Conservation (phyloP, 1,284 basidiomycete genomes). For the Moesziomyces parantarcticus region DNA sequence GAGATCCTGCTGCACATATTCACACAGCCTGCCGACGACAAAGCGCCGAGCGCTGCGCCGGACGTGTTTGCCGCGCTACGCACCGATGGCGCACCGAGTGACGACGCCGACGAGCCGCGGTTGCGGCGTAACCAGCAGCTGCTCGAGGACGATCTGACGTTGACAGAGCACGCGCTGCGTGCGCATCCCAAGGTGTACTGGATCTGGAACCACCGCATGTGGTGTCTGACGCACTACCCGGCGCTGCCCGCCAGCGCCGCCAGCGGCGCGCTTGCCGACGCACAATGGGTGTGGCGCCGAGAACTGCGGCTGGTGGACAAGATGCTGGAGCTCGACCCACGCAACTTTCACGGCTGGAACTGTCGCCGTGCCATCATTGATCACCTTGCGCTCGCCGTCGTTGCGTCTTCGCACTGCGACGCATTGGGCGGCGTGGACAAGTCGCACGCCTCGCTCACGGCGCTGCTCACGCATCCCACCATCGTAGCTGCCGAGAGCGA, state of each 20-base stretch:
- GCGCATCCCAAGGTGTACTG: conserved; percentile 67
- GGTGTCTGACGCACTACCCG: conserved; percentile 57
- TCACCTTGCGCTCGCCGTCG: conserved; percentile 40
- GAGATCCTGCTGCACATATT: conserved; percentile 53
- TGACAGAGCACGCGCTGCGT: conserved; percentile 61
- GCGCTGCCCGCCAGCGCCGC: background rate
- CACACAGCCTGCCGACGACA: background rate
- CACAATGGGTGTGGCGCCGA: conserved; percentile 49
- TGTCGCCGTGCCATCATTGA: conserved; percentile 59
- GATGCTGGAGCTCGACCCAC: conserved; percentile 64
- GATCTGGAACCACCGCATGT: conserved; percentile 67
- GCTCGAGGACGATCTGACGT: conserved; percentile 56
- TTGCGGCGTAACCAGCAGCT: conserved; percentile 7
- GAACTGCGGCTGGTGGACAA: conserved; percentile 62
- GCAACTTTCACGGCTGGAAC: conserved; percentile 66
- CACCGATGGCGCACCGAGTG: background rate
- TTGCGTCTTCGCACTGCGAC: conserved; percentile 3
- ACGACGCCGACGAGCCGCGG: conserved; percentile 2
- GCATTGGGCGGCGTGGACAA: background rate
- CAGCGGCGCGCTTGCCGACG: background rate
- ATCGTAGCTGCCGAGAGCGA: background rate
- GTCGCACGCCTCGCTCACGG: conserved; percentile 7
- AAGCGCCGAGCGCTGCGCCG: background rate
- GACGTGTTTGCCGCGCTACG: conserved; percentile 51
- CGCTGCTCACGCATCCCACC: conserved; percentile 12